phyloP scores from a whole-genome alignment of 805 yeast species.

The Barnettozyma sp. region DNA sequence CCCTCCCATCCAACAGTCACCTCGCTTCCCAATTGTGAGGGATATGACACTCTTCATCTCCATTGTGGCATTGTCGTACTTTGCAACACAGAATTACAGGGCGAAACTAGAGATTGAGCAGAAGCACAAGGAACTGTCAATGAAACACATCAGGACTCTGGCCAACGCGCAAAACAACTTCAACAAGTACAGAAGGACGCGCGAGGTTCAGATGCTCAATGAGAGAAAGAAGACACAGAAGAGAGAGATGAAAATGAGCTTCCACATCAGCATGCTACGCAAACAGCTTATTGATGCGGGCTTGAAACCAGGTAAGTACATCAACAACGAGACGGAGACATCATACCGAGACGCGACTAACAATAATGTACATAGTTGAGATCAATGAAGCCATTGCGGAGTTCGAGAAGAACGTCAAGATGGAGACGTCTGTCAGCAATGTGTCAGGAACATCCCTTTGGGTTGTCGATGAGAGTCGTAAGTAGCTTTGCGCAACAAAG shows the following conservation, averaged over 20 bases:
- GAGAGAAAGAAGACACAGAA: slow-evolving; percentile 42
- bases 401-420: slow-evolving; percentile 52
- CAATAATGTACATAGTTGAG: slow-evolving; percentile 24
- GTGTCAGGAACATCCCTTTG: slow-evolving; percentile 51
- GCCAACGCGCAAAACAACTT: slow-evolving; percentile 40
- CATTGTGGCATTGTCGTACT: slow-evolving; percentile 37
- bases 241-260: slow-evolving; percentile 51
- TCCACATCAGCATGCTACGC: slow-evolving; percentile 61
- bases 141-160: slow-evolving; percentile 27
- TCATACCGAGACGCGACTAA: slow-evolving; percentile 8
- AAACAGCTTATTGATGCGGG: slow-evolving; percentile 55
- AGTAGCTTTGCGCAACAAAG: slow-evolving; percentile 7
- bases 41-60: slow-evolving; percentile 39
- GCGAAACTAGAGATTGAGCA: slow-evolving; percentile 33
- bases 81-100: slow-evolving; percentile 47
- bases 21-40: slow-evolving; percentile 19
- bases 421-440: slow-evolving; percentile 49
- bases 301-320: slow-evolving; percentile 38
- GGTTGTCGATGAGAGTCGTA: slow-evolving; percentile 44
- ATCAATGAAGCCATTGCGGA: slow-evolving; percentile 47
- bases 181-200: slow-evolving; percentile 43
- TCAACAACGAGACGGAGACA: not conserved
- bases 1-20: slow-evolving; percentile 1
- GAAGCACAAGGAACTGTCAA: slow-evolving; percentile 27
- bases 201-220: slow-evolving; percentile 44